Base-by-base conservation (phyloP, 768 basidiomycete species). In the Boletus rubropictus region DNA sequence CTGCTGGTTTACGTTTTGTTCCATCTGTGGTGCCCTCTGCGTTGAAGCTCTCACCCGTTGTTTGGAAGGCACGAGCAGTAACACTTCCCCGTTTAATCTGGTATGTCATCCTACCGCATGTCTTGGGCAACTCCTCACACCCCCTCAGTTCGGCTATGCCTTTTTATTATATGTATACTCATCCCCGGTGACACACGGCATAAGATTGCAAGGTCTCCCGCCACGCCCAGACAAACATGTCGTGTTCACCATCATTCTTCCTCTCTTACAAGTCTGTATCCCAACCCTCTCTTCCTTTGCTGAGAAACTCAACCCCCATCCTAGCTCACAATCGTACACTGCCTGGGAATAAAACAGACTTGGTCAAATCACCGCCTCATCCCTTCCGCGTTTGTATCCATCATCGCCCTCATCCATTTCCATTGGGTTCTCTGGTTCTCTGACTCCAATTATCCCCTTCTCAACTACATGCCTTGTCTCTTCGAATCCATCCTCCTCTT, bases 161-260 rank as follows among this genome's bases (percentile, higher is more conserved):
- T 87, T 88, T 62, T 71, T 87, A 27, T 65, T 89, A 17, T 82
- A 89, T 52, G 75, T 86, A 7, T 88, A 87, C 66, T 78, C 84
- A 0, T 80, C 81, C 2, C 82, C 84, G 0, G 57, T 80, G 33
- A 76, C 82, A 5, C 82, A 85, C 60, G 50, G 51, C 20, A 51
- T 55, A 22, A 75, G 72, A 45, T 58, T 69, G 4, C 61, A 67
- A 3, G 73, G 69, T 2, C 58, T 71, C 4, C 80, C 79, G 0
- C 76, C 84, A 8, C 71, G 86, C 36, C 88, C 86, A 5, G 85
- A 87, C 55, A 76, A 78, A 40, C 84, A 89, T 57, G 79, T 80
- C 21, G 69, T 86, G n/a, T 71, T 89, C 48, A 85, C 82, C 7
- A 79, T 89, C 45, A 65, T 81, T 6, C 73, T 89, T 22, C 88